Percentiles rank a stretch among this genome's conserved stretches.
Evolutionary conservation across 192 early-diverging fungal genomes (phyloP).

Genomic region (Rhizophagus prolifer): DNA sequence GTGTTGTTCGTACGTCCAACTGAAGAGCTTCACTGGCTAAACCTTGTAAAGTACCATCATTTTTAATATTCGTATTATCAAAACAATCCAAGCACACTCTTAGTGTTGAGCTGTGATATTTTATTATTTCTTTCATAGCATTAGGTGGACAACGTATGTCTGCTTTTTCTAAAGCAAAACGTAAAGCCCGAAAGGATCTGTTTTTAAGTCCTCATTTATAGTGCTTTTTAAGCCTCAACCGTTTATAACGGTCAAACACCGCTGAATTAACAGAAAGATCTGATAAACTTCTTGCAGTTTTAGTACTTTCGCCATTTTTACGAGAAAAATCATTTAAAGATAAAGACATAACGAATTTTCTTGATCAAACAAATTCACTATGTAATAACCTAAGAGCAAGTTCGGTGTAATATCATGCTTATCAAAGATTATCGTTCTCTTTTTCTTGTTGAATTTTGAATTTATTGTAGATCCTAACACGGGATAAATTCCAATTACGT

Average conservation of each 20-base stretch:
- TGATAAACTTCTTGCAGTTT: background rate
- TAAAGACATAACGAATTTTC: background rate
- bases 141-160: slow-evolving; percentile 12
- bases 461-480: no score
- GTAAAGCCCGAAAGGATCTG: background rate
- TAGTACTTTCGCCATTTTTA: background rate
- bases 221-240: background rate
- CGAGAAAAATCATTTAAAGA: background rate
- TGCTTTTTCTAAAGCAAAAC: background rate
- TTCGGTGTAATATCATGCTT: no score
- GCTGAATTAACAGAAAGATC: background rate
- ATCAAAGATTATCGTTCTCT: no score
- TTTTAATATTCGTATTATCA: background rate
- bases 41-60: background rate
- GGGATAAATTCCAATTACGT: no score
- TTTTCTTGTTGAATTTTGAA: no score
- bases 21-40: background rate
- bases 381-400: no score
- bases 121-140: slow-evolving; percentile 19
- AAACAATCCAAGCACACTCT: background rate
- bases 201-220: background rate
- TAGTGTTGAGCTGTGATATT: background rate
- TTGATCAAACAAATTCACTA: background rate
- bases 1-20: background rate
- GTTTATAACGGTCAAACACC: background rate